Base-by-base conservation (phyloP, 495 filamentous ascomycete species). In the Talaromyces liani region DNA sequence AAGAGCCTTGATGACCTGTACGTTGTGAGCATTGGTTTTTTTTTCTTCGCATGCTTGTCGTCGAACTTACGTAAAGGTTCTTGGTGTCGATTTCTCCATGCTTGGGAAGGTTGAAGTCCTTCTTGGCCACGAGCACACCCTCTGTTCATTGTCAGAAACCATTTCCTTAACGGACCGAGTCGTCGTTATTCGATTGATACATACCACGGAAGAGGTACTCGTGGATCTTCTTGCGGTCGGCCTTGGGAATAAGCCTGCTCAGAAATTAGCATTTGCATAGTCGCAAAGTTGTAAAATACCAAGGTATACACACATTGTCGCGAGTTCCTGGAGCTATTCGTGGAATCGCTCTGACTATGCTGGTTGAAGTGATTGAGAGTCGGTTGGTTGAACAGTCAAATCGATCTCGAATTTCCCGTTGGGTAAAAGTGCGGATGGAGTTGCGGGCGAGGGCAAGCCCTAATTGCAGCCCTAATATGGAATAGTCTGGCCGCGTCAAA, bases 201-300 rank as follows among this genome's bases (percentile, higher is more conserved):
- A 80, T 85, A 89, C 86, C 87, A 72, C 93, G 91, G 88, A 98
- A 98, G 87, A 98, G 91, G 87, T 98, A 97, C 89, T 98, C 91
- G 84, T 98, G 95, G 84, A 98, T 97, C 88, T 94, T 93, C 89
- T 98, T 98, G 83, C 94, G 92, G 84, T 98, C 94, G 78, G 90
- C 88, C 87, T 98, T 98, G 74, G 94, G 94, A 82, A 98, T 98
- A 85, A 98, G 88, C 93, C 87, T 92, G 70, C 39, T 77, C 71
- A 51, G 58, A 24, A 31, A 20, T 41, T 58, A 60, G 29, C 57
- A 33, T 24, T 60, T 6, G 33, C 45, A 58, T 51, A 53, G 14
- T 9, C 67, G 25, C 64, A 49, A 27, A 39, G 57, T 8, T 56
- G 2, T 27, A 4, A 34, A 22, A 20, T 41, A 27, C 3, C 31